These are phyloP conservation scores for Arabidopsis lyrata DNA, from an alignment of 441 rosid species.

Conservation along the genomic window DNA sequence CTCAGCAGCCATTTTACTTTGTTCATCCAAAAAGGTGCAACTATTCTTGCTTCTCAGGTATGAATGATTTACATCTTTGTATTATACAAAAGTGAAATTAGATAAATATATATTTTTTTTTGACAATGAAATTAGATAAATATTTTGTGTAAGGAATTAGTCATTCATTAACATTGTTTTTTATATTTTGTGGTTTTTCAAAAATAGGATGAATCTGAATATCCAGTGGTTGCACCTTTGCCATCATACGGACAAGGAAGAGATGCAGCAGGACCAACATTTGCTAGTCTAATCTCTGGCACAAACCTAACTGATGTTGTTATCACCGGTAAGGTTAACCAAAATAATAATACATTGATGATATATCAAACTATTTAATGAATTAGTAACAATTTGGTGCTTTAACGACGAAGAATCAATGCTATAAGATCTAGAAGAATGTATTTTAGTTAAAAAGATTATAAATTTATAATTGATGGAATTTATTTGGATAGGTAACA, in stretches of 20 bases:
- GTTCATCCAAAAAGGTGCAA: slow-evolving; percentile 60
- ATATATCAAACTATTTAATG: not conserved
- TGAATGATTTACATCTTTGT: not conserved
- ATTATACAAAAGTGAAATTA: not conserved
- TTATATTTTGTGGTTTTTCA: not conserved
- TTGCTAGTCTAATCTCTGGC: slow-evolving; percentile 68
- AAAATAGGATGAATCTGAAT: slow-evolving; percentile 56
- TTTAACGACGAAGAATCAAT: not conserved
- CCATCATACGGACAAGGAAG: slow-evolving; percentile 76
- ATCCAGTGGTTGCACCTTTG: slow-evolving; percentile 65
- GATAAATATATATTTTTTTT: no score
- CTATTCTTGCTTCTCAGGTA: slow-evolving; percentile 77
- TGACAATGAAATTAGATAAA: not conserved
- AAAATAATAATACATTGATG: not conserved
- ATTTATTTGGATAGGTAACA: slow-evolving; percentile 60
- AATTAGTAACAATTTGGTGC: not conserved
- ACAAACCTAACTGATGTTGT: slow-evolving; percentile 74
- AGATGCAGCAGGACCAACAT: slow-evolving; percentile 46
- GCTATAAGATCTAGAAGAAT: slow-evolving; percentile 1
- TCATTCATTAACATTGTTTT: not conserved
- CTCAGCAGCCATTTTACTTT: slow-evolving; percentile 75
- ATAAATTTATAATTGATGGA: not conserved
- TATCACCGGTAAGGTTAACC: slow-evolving; percentile 56
- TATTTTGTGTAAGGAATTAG: not conserved
- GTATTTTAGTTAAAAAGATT: not conserved